Evolutionary conservation across 106 monocot species (phyloP), one percentile per base, ranked within the genome.

Genomic region (Phalaenopsis equestris): DNA sequence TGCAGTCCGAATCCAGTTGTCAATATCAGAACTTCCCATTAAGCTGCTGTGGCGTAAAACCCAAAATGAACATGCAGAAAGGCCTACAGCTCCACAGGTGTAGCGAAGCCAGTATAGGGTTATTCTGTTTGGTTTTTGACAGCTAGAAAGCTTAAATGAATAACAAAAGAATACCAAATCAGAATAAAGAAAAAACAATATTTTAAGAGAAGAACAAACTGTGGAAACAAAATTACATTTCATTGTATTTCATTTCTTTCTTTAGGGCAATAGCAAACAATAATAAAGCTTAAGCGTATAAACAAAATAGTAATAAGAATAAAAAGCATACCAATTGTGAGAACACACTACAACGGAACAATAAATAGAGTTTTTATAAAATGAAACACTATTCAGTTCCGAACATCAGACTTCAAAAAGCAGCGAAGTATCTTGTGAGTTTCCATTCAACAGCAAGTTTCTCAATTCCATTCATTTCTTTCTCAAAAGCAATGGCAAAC

Each of bases 21-120:
- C 98, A 77, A 98, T 94, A 79, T 98, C 94, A 77, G 94, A 85
- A 88, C 98, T 94, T 82, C 98, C 98, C 94, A 89, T 93, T 82
- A 98, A 87, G 75, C 92, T 86, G 84, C 98, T 98, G 81, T 98
- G 98, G 12, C 91, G 87, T 65, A 98, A 81, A 73, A 98, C 83
- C 98, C 98, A 98, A 61, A 94, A 7, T 55, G 94, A 92, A 82
- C 90, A 94, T 75, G 85, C 73, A 48, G 94, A 98, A 76, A 98
- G 77, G 45, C 94, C 92, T 86, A 94, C 86, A 79, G 89, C 92
- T 82, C 94, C 94, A 77, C 88, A 87, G 1, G 94, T 94, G 80
- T 98, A 94, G 70, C 75, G 87, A 75, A 98, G 75, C 98, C 98
- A 98, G 81, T 92, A 86, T 73, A 89, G 81, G 23, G 89, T 91